phyloP scores from a whole-genome alignment of 1,284 basidiomycete species.

The Ceratobasidium sp. region DNA sequence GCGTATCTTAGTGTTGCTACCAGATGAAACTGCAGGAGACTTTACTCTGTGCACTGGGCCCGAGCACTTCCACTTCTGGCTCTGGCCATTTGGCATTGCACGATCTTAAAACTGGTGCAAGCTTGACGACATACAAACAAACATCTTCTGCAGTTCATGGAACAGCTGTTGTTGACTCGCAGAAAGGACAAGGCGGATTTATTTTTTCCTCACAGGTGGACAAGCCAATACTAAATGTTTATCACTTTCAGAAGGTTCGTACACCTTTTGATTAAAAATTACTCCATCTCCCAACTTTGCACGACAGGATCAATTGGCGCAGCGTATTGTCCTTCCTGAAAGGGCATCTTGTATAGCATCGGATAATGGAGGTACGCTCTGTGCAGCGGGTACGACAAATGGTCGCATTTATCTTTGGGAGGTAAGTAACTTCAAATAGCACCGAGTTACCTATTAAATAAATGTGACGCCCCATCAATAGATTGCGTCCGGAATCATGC shows the following conservation, averaged over 20 bases:
- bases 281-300: slow-evolving; percentile 36
- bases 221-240: slow-evolving; percentile 84
- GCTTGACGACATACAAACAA: slow-evolving; percentile 82
- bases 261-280: slow-evolving; percentile 23
- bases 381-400: slow-evolving; percentile 88
- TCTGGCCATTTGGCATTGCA: slow-evolving; percentile 74
- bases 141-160: slow-evolving; percentile 71
- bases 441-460: background rate
- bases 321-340: slow-evolving; percentile 92
- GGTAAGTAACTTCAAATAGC: slow-evolving; percentile 63
- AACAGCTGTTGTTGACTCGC: slow-evolving; percentile 72
- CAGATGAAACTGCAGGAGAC: slow-evolving; percentile 76
- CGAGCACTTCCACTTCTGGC: slow-evolving; percentile 63
- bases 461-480: slow-evolving; percentile 58
- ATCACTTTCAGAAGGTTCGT: slow-evolving; percentile 84
- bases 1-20: background rate
- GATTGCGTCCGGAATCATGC: slow-evolving; percentile 90
- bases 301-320: slow-evolving; percentile 84
- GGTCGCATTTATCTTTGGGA: slow-evolving; percentile 97
- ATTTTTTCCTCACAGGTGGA: slow-evolving; percentile 82
- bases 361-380: slow-evolving; percentile 79
- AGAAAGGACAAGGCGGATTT: slow-evolving; percentile 77
- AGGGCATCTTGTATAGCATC: slow-evolving; percentile 84
- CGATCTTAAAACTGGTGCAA: slow-evolving; percentile 77
- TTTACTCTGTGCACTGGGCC: slow-evolving; percentile 71